Evolutionary conservation across 768 basidiomycete genomes (phyloP).

Genomic region (Cyathus striatus): DNA sequence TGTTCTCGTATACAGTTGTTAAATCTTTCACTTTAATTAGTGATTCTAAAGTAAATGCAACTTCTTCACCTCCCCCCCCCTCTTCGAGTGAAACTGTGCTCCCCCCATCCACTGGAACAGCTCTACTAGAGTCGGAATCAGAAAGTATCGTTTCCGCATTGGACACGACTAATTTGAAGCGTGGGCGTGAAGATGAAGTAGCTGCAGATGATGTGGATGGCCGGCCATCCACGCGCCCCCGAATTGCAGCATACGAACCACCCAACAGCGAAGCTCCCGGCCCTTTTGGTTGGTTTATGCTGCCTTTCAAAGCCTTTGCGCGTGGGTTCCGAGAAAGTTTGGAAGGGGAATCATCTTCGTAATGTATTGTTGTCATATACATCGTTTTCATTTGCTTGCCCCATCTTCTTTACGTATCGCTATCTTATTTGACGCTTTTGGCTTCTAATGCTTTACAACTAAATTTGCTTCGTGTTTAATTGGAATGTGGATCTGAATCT

Average conservation of each 20-base stretch:
- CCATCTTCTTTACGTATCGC: not conserved
- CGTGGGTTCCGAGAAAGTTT: constrained; percentile 66
- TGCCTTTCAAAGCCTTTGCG: constrained; percentile 60
- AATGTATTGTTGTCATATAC: constrained; percentile 5
- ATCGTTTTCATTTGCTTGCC: not conserved
- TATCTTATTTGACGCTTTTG: not conserved
- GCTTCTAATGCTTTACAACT: not conserved
- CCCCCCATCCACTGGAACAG: constrained; percentile 25
- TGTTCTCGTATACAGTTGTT: too few relatives aligned
- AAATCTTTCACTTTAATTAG: not conserved
- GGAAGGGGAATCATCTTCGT: constrained; percentile 14
- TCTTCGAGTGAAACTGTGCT: constrained; percentile 4
- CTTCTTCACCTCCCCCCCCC: too few relatives aligned
- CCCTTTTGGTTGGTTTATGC: constrained; percentile 52
- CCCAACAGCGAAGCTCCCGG: constrained; percentile 41
- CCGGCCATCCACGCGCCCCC: constrained; percentile 45
- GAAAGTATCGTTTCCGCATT: constrained; percentile 32
- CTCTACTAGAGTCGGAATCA: too few relatives aligned
- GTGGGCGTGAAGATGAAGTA: constrained; percentile 37
- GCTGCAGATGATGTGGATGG: constrained; percentile 25
- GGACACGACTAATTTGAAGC: constrained; percentile 30
- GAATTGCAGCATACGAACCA: constrained; percentile 40
- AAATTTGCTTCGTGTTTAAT: too few relatives aligned
- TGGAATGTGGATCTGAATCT: too few relatives aligned
- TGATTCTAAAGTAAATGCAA: not conserved